A percentile compares a stretch with the other conserved stretches of the same genome.
These are phyloP conservation scores for Otatea glauca DNA, from an alignment of 176 grass and related monocot genomes.

Conservation along the genomic window DNA sequence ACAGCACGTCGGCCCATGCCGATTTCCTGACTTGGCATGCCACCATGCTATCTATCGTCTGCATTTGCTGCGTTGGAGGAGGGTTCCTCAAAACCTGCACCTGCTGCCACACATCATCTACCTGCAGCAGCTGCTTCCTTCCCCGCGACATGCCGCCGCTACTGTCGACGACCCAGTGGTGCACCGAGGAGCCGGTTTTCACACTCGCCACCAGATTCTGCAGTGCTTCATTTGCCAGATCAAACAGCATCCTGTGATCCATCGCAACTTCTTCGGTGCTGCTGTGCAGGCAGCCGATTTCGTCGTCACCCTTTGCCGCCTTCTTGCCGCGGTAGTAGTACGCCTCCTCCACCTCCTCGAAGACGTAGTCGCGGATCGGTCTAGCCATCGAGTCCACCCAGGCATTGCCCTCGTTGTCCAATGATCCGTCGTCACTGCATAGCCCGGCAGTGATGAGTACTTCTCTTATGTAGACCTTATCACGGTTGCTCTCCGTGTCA, in stretches of 20 bases:
- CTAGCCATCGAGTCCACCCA: neutral
- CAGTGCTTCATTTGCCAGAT: constrained; percentile 74
- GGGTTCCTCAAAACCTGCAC: neutral
- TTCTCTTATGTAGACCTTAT: neutral
- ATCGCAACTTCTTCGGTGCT: neutral
- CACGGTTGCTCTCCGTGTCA: neutral
- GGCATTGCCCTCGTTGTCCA: neutral
- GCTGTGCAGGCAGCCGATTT: neutral
- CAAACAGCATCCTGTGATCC: constrained; percentile 65
- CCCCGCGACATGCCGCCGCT: neutral
- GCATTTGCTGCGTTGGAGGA: neutral
- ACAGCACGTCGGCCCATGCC: neutral
- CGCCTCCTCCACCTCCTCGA: too few species aligned
- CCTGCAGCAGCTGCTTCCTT: neutral
- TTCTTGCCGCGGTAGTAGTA: too few species aligned
- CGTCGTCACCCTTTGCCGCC: neutral
- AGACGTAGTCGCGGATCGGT: neutral
- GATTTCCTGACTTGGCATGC: neutral
- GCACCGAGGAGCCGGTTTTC: neutral
- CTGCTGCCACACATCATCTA: neutral
- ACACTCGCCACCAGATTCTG: neutral
- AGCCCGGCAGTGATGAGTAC: neutral
- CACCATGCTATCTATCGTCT: neutral
- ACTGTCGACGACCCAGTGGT: neutral
- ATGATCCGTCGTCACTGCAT: neutral